These are phyloP conservation scores for Phytophthora citricola DNA, from an alignment of 352 stramenopile species.

Conservation along the genomic window DNA sequence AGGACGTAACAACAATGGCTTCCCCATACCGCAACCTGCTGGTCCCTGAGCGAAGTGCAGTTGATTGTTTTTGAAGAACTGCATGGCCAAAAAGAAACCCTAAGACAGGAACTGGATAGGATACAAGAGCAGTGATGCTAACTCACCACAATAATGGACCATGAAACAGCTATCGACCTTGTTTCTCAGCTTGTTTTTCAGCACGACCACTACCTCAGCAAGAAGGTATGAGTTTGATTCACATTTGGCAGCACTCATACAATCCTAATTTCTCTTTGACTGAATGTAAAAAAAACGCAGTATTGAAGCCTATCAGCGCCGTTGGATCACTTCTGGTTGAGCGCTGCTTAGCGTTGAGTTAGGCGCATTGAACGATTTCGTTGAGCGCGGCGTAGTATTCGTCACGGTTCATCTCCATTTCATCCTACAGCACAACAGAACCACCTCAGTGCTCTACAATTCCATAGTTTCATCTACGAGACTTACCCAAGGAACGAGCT, in stretches of 20 bases:
- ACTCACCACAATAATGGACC: slow-evolving; percentile 20
- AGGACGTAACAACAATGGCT: slow-evolving; percentile 31
- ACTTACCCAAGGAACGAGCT: slow-evolving; percentile 32
- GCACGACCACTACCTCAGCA: background rate
- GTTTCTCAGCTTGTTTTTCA: background rate
- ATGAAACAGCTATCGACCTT: slow-evolving; percentile 14
- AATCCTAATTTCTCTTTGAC: background rate
- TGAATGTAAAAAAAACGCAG: slow-evolving; percentile 7
- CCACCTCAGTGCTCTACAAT: background rate
- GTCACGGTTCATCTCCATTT: slow-evolving; percentile 16
- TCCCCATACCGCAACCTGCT: slow-evolving; percentile 29
- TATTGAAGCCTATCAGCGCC: background rate
- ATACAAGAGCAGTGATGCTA: slow-evolving; percentile 16
- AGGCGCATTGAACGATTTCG: slow-evolving; percentile 19
- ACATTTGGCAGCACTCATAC: too few species aligned
- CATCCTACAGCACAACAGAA: slow-evolving; percentile 6
- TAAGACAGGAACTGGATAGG: slow-evolving; percentile 21
- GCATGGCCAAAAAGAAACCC: background rate
- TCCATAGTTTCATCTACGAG: background rate
- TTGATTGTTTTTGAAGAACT: slow-evolving; percentile 9
- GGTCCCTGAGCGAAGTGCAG: slow-evolving; percentile 16
- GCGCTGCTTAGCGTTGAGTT: background rate
- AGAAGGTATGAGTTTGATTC: background rate
- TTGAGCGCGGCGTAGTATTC: slow-evolving; percentile 22
- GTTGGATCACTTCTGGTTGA: background rate